Base-by-base conservation (phyloP, 306 rosid genomes). In the Betula pendula region DNA sequence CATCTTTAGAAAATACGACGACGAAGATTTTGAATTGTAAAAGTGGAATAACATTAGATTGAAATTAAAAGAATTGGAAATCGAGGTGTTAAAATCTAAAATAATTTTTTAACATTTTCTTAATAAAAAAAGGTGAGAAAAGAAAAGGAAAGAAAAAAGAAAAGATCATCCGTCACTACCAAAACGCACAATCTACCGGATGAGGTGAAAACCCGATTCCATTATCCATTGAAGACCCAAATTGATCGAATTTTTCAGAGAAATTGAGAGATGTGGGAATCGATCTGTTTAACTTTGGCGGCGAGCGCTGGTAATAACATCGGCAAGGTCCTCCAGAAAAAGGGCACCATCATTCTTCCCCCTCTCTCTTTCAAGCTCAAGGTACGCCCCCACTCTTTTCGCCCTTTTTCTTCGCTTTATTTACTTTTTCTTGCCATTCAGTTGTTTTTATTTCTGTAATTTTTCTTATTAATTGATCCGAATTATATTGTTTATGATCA, bases 291-390 rank as follows among this genome's bases (percentile, higher is more conserved):
- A 24, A 94, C 98, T 75, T 87, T 94, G 81, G 93, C 90, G 75
- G 98, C 98, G 52, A 88, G 96, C 68, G 98, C 98, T 87, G 97
- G 98, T 35, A 94, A 94, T 85, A 94, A 94, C 84, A 94, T 94
- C 89, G 97, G 98, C 20, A 94, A 94, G 83, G 83, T 94, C 25
- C 92, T 94, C 69, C 97, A 94, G 85, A 94, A 94, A 83, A 94
- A 94, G 84, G 98, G 98, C 89, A 90, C 97, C 29, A 80, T 94
- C 85, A 89, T 90, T 88, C 98, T 94, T 56, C 98, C 97, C 19
- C 97, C 98, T 72, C 92, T 94, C 75, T 90, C 98, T 71, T 84
- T 92, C 79, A 94, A 92, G 88, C 77, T 92, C 88, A 94, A 92
- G 96, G 98, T 71, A 77, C 29, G 71, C 75, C 38, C 35, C 65